Conservation (phyloP, 2,329 filamentous ascomycete species). For the Aspergillus persii region DNA sequence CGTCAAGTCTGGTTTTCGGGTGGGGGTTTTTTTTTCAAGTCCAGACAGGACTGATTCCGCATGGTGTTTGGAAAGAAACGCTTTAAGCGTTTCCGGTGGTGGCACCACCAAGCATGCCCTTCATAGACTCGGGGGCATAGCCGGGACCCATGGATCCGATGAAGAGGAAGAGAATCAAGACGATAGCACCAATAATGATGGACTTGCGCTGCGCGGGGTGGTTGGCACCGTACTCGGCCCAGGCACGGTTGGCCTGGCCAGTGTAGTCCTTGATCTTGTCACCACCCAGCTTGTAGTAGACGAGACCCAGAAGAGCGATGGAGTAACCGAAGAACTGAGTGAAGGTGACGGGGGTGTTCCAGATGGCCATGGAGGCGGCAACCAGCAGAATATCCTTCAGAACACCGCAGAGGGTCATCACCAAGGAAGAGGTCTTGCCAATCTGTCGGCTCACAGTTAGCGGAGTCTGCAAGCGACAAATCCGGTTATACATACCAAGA, state of each 20-base stretch:
- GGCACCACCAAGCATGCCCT: slow-evolving; percentile 37
- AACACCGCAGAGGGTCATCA: slow-evolving; percentile 81
- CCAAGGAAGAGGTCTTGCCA: slow-evolving; percentile 80
- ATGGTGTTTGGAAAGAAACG: neutral
- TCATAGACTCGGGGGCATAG: slow-evolving; percentile 39
- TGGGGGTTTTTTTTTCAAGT: neutral
- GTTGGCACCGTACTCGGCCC: slow-evolving; percentile 79
- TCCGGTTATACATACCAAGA: slow-evolving; percentile 62
- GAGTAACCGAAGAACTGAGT: slow-evolving; percentile 77
- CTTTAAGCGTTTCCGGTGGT: slow-evolving; percentile 33
- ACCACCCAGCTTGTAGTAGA: slow-evolving; percentile 69
- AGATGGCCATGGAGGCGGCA: slow-evolving; percentile 71
- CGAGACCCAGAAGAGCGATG: slow-evolving; percentile 64
- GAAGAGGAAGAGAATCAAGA: slow-evolving; percentile 70
- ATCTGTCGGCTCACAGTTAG: slow-evolving; percentile 55
- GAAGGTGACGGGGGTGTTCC: slow-evolving; percentile 67
- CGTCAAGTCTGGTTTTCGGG: neutral
- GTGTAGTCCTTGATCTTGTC: slow-evolving; percentile 81
- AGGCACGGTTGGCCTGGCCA: slow-evolving; percentile 68
- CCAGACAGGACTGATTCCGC: neutral
- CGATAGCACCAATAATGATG: slow-evolving; percentile 62
- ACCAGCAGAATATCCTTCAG: slow-evolving; percentile 87
- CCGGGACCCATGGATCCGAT: slow-evolving; percentile 60
- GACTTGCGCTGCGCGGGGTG: slow-evolving; percentile 77
- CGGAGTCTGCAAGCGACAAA: neutral